Evolutionary conservation across 2,329 filamentous ascomycete species (phyloP).

Genomic region (Botrytis sinoallii): DNA sequence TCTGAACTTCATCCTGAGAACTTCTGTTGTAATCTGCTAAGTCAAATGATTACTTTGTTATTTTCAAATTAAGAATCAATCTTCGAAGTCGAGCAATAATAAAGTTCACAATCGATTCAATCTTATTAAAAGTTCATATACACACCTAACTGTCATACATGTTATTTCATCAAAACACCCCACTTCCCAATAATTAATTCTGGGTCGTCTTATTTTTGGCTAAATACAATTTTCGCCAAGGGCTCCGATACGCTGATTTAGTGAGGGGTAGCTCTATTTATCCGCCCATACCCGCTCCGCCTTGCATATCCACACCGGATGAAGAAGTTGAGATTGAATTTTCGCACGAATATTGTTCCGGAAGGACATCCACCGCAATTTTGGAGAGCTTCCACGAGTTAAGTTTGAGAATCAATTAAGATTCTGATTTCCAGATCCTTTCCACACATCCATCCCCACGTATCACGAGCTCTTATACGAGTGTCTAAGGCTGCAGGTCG

Average conservation of each 20-base stretch:
- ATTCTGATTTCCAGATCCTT: neutral
- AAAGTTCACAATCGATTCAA: neutral
- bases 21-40: neutral
- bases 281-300: constrained; percentile 15
- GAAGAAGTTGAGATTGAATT: neutral
- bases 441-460: neutral
- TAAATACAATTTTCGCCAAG: constrained; percentile 15
- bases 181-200: neutral
- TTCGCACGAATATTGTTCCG: constrained; percentile 20
- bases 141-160: neutral
- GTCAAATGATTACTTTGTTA: neutral
- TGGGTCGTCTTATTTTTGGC: neutral
- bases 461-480: constrained; percentile 8
- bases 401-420: neutral
- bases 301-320: neutral
- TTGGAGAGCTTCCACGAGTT: constrained; percentile 15
- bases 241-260: constrained; percentile 10
- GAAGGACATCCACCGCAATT: neutral
- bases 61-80: neutral
- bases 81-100: neutral
- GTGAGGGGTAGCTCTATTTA: constrained; percentile 16
- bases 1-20: constrained; percentile 54
- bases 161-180: neutral
- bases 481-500: constrained; percentile 7
- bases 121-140: neutral